Evolutionary conservation across 106 monocot genomes (phyloP), one percentile per base, ranked within the genome.

Genomic region (Dioscorea alata): DNA sequence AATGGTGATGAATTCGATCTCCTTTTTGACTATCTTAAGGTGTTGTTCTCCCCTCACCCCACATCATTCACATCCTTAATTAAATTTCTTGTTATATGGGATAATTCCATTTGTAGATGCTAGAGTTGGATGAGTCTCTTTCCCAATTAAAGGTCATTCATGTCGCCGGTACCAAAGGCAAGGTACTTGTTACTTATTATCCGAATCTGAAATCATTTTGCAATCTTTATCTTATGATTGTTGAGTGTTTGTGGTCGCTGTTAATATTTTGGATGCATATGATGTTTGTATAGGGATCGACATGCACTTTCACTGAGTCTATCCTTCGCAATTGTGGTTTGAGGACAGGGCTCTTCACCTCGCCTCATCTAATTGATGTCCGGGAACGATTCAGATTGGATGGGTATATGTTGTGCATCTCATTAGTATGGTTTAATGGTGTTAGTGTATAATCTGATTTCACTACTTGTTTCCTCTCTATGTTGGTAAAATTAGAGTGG

Each of bases 121-220:
- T 97, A 66, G 92, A 97, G 13, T 66, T 97, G 74, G 96, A 92
- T 19, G 82, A 64, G 1, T 56, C 84, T 0, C 68, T 97, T 64
- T 35, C 71, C 20, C 56, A 74, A 15, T 70, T 97, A 66, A 92
- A 87, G 67, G 89, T 97, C 6, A 85, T 97, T 61, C 97, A 92
- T 56, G 97, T 97, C 48, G 97, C 97, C 4, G 92, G 97, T 6
- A 97, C 97, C 1, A 97, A 97, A 65, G 92, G 89, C 54, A 97
- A 97, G 92, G 97, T 97, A n/a, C n/a, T n/a, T 51, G 18, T 8
- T 69, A n/a, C n/a, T n/a, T n/a, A 13, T 4, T 22, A n/a, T 6
- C 54, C 33, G 15, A 54, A 42, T 42, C 42, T 6, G 10, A 42
- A 42, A 42, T 42, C 42, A 8, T 2, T 42, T 42, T 6, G 42